Base-by-base conservation (phyloP, 2,329 filamentous ascomycete species). In the Pseudofabraea citricarpa region DNA sequence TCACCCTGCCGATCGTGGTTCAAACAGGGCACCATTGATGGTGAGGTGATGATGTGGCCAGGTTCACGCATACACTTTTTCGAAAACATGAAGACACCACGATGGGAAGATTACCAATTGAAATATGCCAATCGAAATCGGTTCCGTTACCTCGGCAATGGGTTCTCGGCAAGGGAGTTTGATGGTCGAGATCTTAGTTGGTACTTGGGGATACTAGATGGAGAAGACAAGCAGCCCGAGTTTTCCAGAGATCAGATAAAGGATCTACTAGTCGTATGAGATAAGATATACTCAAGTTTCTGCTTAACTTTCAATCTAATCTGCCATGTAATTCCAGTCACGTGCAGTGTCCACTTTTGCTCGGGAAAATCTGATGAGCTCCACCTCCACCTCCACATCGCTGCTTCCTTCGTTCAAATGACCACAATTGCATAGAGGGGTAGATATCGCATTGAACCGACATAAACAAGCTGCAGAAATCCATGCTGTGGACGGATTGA, bases 41-140 rank as follows among this genome's bases (percentile, higher is more conserved):
- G 49, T 23, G 37, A 44, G 23, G 44, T 52, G 5, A 45, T 44
- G 7, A 62, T 75, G 6, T 75, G 69, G 69, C 72, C 72, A 1
- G 73, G 73, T 1, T 67, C 63, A 1, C 68, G 66, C 0, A 64
- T 75, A 42, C 72, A 75, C 40, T 75, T 73, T 48, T 58, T 67
- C 32, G 62, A 69, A 40, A 53, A 58, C 6, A 65, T 70, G 52
- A 58, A 60, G 36, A 51, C 50, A 6, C 64, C 64, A 3, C 60
- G 67, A 9, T 69, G 57, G 49, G 67, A 70, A 49, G 67, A 70
- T 47, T 70, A 65, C 51, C 61, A 67, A 26, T 63, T 66, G 42
- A 57, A 55, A 8, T 66, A 66, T 43, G 26, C 37, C n/a, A 36
- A 39, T 23, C 45, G 29, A n/a, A 50, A 50, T 29, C 38, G 45